Evolutionary conservation across 257 asterid species (phyloP), one percentile per base, ranked within the genome.

Genomic region (Solanum gandarillasii): DNA sequence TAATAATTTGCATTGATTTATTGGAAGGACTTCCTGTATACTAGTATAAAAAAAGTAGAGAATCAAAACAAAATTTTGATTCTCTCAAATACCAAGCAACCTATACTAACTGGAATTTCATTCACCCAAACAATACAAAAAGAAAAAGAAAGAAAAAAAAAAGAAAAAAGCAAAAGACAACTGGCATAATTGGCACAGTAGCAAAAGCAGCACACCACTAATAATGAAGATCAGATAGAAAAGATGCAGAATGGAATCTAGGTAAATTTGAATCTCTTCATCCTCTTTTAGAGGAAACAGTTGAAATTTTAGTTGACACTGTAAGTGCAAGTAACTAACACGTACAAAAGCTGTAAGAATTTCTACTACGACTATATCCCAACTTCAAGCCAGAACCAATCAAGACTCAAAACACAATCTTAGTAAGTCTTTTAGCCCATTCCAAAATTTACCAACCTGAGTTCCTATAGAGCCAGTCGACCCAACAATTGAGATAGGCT

Each of bases 381-480:
- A 52, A 52, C 62, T 52, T 52, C 62, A 52, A 52, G n/a, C 62
- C 10, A 82, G 29, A 82, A 20, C 12, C 70, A 48, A 82, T 48
- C 70, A 81, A 48, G 41, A 48, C 29, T 48, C 2, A 29, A 81
- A 81, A 29, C n/a, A n/a, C 31, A n/a, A 62, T 62, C 27, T 62
- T 25, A 62, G 8, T n/a, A n/a, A 62, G 71, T 62, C 71, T 62
- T 62, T 62, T 62, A 62, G 7, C 71, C 71, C 31, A n/a, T 62
- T 62, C 34, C 43, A 82, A 82, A 10, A 48, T 48, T 82, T 38
- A 82, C 43, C 23, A 74, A 97, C 99, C 99, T 97, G 99, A 35
- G 99, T 96, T 67, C 99, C 99, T 86, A 97, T 95, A 75, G 99
- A 97, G 87, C 99, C 99, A 85, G 99, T 97, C 65, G 99, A 97